A percentile compares a stretch with the other conserved stretches of the same genome.
Conservation (phyloP, 768 basidiomycete genomes). For the Termitomyces sp. region DNA sequence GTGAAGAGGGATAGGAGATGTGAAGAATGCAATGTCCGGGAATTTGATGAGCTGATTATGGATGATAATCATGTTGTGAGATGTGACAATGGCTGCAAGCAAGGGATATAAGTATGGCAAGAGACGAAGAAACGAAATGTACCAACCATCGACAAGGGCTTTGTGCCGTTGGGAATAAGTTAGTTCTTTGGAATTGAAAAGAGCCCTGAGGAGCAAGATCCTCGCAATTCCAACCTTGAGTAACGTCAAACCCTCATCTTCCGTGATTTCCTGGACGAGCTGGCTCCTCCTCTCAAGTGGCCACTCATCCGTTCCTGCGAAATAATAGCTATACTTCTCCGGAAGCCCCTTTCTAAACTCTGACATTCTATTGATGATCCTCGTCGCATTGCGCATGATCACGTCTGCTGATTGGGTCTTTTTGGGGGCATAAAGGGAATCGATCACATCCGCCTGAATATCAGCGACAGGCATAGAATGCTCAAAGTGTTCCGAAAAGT, state of each 20-base stretch:
- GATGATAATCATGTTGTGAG: slow-evolving; percentile 83
- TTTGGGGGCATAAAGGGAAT: slow-evolving; percentile 76
- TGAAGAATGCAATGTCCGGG: slow-evolving; percentile 86
- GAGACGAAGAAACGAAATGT: background rate
- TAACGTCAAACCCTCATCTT: slow-evolving; percentile 78
- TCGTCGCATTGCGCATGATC: slow-evolving; percentile 72
- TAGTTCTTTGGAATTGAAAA: slow-evolving; percentile 77
- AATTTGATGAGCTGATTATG: slow-evolving; percentile 82
- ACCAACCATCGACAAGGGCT: slow-evolving; percentile 76
- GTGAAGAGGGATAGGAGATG: slow-evolving; percentile 84
- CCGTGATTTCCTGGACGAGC: slow-evolving; percentile 71
- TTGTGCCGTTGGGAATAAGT: slow-evolving; percentile 60
- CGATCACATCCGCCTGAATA: slow-evolving; percentile 88
- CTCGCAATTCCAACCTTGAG: slow-evolving; percentile 81
- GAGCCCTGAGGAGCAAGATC: slow-evolving; percentile 71
- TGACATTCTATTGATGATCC: slow-evolving; percentile 75
- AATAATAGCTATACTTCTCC: slow-evolving; percentile 70
- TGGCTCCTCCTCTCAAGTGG: slow-evolving; percentile 57
- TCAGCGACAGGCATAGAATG: slow-evolving; percentile 73
- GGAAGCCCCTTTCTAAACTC: slow-evolving; percentile 70
- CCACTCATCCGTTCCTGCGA: slow-evolving; percentile 79
- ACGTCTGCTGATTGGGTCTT: slow-evolving; percentile 65
- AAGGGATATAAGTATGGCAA: background rate
- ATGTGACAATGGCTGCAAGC: slow-evolving; percentile 69
- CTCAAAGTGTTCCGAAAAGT: slow-evolving; percentile 79